Percentiles rank a stretch among this genome's conserved stretches.
These are phyloP conservation scores for Claviceps pazoutovae DNA, from an alignment of 2,329 filamentous ascomycete species.

Conservation along the genomic window DNA sequence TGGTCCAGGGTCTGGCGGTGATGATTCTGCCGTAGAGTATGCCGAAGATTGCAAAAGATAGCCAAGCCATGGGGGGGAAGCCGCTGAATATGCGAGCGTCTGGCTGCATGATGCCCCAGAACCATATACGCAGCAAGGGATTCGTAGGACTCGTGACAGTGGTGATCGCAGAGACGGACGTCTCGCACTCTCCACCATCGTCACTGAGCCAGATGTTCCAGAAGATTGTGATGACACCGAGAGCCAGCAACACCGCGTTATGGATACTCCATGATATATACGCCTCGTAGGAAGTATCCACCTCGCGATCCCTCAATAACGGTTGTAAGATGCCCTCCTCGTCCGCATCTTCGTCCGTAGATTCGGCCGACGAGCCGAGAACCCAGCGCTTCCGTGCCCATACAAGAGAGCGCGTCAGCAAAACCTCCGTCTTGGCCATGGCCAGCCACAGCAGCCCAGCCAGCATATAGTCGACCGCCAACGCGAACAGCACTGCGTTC, in stretches of 20 bases:
- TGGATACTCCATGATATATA: constrained; percentile 26
- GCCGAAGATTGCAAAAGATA: constrained; percentile 31
- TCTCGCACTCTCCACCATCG: constrained; percentile 22
- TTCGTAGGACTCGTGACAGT: constrained; percentile 7
- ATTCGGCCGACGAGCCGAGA: constrained; percentile 6
- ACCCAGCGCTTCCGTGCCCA: constrained; percentile 4
- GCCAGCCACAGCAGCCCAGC: constrained; percentile 27
- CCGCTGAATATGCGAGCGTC: constrained; percentile 19
- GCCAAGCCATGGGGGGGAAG: constrained; percentile 32
- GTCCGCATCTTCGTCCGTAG: constrained; percentile 1
- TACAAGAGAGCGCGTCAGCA: constrained; percentile 15
- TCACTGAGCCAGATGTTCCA: constrained; percentile 34
- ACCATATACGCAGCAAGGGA: constrained; percentile 25
- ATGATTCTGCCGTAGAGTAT: constrained; percentile 28
- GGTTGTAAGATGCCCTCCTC: constrained; percentile 17
- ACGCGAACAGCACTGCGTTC: constrained; percentile 29
- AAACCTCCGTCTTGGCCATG: constrained; percentile 20
- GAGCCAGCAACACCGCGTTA: constrained; percentile 21
- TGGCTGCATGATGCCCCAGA: constrained; percentile 18
- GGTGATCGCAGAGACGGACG: neutral
- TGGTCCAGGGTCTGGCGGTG: constrained; percentile 18
- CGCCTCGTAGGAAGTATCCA: neutral
- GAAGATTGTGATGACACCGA: constrained; percentile 25
- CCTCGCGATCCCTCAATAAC: constrained; percentile 11
- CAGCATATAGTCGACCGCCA: constrained; percentile 31